These are phyloP conservation scores for Boeremia lycopersici DNA, from an alignment of 2,329 filamentous ascomycete species.

Conservation along the genomic window DNA sequence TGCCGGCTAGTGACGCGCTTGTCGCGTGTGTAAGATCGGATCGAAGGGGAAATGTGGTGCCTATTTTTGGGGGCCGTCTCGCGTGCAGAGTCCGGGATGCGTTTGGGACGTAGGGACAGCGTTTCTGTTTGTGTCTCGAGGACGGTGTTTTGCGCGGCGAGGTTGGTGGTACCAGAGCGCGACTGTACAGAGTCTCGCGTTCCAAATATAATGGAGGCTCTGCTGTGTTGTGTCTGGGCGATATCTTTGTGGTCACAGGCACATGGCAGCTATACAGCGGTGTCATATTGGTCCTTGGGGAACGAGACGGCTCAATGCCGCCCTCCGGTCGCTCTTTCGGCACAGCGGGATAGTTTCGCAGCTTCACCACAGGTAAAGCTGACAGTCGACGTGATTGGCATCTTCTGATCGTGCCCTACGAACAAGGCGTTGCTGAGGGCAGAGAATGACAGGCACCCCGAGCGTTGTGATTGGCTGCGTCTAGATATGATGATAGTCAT, in stretches of 20 bases:
- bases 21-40: slow-evolving; percentile 31
- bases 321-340: background rate
- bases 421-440: slow-evolving; percentile 5
- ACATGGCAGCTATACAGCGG: slow-evolving; percentile 1
- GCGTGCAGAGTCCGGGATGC: slow-evolving; percentile 1
- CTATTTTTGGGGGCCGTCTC: slow-evolving; percentile 37
- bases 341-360: background rate
- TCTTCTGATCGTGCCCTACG: background rate
- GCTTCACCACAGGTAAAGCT: background rate
- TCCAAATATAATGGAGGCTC: slow-evolving; percentile 15
- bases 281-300: background rate
- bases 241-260: slow-evolving; percentile 2
- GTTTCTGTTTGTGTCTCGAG: slow-evolving; percentile 7
- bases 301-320: background rate
- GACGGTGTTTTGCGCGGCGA: background rate
- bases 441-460: background rate
- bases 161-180: background rate
- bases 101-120: slow-evolving; percentile 2
- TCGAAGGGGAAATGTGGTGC: slow-evolving; percentile 7
- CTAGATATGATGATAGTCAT: background rate
- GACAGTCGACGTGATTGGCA: background rate
- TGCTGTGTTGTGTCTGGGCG: background rate
- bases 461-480: slow-evolving; percentile 1
- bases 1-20: slow-evolving; percentile 25
- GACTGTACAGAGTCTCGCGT: background rate